A percentile compares a stretch with the other conserved stretches of the same genome.
These are phyloP conservation scores for Circinella minor DNA, from an alignment of 371 early-diverging fungal species.

Conservation along the genomic window DNA sequence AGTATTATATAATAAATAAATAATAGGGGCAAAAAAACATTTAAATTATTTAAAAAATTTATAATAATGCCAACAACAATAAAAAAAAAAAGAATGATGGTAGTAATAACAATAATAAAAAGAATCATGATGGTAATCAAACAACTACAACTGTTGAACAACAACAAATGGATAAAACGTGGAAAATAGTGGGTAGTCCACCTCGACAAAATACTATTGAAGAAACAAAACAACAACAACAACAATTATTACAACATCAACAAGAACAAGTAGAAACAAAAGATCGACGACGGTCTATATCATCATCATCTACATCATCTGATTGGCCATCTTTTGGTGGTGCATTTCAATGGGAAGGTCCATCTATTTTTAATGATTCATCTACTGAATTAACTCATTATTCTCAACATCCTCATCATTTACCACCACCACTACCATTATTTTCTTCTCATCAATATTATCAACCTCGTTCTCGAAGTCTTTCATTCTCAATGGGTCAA, in stretches of 20 bases:
- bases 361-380: constrained; percentile 28
- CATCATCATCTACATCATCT: constrained; percentile 2
- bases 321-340: constrained; percentile 18
- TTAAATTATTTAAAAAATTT: background rate
- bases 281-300: constrained; percentile 5
- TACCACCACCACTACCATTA: constrained; percentile 8
- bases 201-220: constrained; percentile 18
- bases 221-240: background rate
- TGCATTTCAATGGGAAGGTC: constrained; percentile 36
- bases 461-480: constrained; percentile 33
- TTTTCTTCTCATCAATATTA: constrained; percentile 3
- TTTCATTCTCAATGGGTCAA: constrained; percentile 37
- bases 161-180: constrained; percentile 8
- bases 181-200: constrained; percentile 27
- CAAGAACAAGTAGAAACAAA: background rate
- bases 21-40: background rate
- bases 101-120: background rate
- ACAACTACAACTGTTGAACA: background rate
- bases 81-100: background rate
- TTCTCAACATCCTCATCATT: constrained; percentile 11
- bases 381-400: background rate
- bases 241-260: background rate
- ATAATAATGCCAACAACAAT: background rate
- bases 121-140: no score
- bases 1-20: background rate